Base-by-base conservation (phyloP, 1,284 basidiomycete genomes). In the Thelephora terrestris region DNA sequence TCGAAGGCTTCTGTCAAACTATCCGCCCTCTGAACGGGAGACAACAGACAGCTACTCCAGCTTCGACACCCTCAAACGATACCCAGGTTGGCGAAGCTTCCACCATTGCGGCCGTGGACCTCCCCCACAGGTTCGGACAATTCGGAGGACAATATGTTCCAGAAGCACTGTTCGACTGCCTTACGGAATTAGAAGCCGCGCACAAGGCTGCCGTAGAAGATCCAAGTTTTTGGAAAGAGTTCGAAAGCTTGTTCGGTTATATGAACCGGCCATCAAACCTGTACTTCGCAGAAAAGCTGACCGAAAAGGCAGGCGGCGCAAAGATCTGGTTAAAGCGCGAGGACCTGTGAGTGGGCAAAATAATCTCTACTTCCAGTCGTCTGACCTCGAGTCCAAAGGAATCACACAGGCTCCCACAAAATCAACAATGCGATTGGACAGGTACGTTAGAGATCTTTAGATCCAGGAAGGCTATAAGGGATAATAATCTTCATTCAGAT, bases 321-420 rank as follows among this genome's bases (percentile, higher is more conserved):
- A 88, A 82, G 53, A 97, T 99, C 60, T 99, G 96, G 96, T 71
- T 99, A 61, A 99, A 99, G 73, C 80, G 96, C 37, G 96, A 99
- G 69, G 96, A 99, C 59, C 65, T 96, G 78, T 89, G 59, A 58
- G 86, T 71, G 16, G 38, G 34, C 45, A 40, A 10, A 46, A 42
- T 34, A 32, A 25, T n/a, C 36, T 50, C 32, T 4, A 17, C 24
- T 18, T 45, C 21, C 23, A n/a, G n/a, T 24, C 47, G 20, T 51
- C 44, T 55, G 45, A 52, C 49, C 16, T 35, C 16, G 39, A 39
- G 10, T 20, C 24, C 45, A 4, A 46, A 89, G 86, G 53, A 97
- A 96, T 64, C 93, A 97, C 63, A 97, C 94, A 0, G 93, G 93
- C 24, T 96, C 92, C 14, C 93, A 97, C 68, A 97, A 97, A 67